Evolutionary conservation across 768 basidiomycete genomes (phyloP).

Genomic region (Amanita jacksonii): DNA sequence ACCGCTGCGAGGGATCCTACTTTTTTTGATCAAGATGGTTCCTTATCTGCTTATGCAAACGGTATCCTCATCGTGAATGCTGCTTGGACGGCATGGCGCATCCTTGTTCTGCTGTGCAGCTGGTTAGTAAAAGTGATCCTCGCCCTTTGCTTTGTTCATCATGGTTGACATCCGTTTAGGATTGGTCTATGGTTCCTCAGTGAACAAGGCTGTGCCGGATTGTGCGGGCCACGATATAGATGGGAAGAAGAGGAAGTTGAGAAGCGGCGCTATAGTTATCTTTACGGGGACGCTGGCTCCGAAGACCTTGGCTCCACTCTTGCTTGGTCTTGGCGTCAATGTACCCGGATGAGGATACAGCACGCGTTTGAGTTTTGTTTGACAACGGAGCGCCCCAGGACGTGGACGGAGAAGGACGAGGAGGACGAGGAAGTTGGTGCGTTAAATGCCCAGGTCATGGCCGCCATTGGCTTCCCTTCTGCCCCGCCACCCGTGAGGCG

Average conservation of each 20-base stretch:
- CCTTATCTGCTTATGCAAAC: slow-evolving; percentile 67
- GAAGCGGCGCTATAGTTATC: slow-evolving; percentile 35
- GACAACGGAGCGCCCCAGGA: slow-evolving; percentile 21
- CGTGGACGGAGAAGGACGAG: slow-evolving; percentile 28
- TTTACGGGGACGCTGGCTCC: slow-evolving; percentile 40
- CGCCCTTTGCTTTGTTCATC: too few relatives aligned
- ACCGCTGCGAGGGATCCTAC: slow-evolving; percentile 50
- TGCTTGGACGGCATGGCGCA: slow-evolving; percentile 72
- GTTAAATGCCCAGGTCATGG: slow-evolving; percentile 50
- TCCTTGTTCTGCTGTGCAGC: slow-evolving; percentile 56
- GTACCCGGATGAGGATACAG: slow-evolving; percentile 59
- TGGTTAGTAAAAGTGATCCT: too few relatives aligned
- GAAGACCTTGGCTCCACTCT: slow-evolving; percentile 34
- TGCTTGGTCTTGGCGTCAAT: slow-evolving; percentile 74
- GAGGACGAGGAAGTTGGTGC: slow-evolving; percentile 7
- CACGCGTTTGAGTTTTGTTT: slow-evolving; percentile 80
- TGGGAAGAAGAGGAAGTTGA: slow-evolving; percentile 78
- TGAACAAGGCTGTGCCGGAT: slow-evolving; percentile 67
- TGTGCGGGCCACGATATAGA: slow-evolving; percentile 74
- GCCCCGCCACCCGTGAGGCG: slow-evolving; percentile 46
- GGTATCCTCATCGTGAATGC: slow-evolving; percentile 74
- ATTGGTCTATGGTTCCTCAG: slow-evolving; percentile 72
- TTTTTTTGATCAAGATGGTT: slow-evolving; percentile 60
- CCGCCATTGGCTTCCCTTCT: slow-evolving; percentile 45
- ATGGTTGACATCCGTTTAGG: slow-evolving; percentile 26